Conservation (phyloP, 1,284 basidiomycete species). For the Leccinum pseudoinsigne region DNA sequence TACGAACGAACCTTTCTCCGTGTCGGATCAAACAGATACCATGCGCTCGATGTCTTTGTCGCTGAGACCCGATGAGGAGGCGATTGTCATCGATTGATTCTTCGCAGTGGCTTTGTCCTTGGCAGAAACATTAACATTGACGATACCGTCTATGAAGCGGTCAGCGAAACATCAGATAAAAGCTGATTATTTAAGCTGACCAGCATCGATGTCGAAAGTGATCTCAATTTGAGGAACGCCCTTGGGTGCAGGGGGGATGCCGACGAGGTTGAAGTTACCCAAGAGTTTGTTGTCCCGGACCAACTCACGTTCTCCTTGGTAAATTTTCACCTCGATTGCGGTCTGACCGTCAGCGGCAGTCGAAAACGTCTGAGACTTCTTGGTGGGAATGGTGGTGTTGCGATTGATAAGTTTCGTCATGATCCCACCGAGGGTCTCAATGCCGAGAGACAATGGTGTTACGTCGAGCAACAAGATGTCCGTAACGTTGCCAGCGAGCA, state of each 20-base stretch:
- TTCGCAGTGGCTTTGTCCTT: constrained; percentile 98
- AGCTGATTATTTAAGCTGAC: constrained; percentile 39
- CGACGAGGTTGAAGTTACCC: constrained; percentile 98
- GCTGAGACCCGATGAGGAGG: constrained; percentile 94
- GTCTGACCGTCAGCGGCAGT: constrained; percentile 97
- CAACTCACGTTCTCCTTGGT: constrained; percentile 98
- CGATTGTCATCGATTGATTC: constrained; percentile 97
- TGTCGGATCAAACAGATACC: constrained; percentile 95
- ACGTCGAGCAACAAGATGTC: constrained; percentile 97
- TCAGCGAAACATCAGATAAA: constrained; percentile 1
- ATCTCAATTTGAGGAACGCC: constrained; percentile 99
- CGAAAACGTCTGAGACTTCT: constrained; percentile 99
- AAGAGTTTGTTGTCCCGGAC: constrained; percentile 99
- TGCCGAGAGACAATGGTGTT: constrained; percentile 92
- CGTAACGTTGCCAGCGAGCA: constrained; percentile 94
- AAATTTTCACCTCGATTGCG: constrained; percentile 97
- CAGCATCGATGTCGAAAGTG: constrained; percentile 98
- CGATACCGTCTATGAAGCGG: constrained; percentile 75
- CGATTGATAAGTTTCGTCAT: constrained; percentile 96
- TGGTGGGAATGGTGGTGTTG: constrained; percentile 99
- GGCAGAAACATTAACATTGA: constrained; percentile 96
- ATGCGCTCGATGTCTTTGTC: constrained; percentile 98
- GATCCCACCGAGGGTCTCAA: constrained; percentile 98
- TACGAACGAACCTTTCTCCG: constrained; percentile 80
- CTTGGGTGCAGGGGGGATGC: constrained; percentile 97